These are phyloP conservation scores for Alloteropsis semialata DNA, from an alignment of 176 grass and related monocot species.

Conservation along the genomic window DNA sequence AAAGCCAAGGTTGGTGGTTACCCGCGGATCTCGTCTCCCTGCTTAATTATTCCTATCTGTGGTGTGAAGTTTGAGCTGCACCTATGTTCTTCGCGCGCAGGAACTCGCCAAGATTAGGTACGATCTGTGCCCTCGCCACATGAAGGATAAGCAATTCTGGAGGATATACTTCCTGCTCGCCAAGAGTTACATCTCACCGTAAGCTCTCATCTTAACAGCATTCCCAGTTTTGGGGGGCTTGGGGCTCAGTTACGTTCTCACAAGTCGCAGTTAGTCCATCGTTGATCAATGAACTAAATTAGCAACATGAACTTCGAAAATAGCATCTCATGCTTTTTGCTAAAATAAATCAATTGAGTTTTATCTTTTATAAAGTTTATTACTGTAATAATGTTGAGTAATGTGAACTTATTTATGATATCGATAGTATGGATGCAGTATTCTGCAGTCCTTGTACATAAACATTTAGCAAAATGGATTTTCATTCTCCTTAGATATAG, in stretches of 20 bases:
- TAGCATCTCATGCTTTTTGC: not conserved
- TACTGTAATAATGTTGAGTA: not conserved
- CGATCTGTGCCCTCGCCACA: conserved; percentile 72
- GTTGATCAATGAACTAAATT: not conserved
- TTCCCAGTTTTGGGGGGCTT: not conserved
- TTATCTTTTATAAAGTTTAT: not conserved
- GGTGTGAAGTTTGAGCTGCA: not conserved
- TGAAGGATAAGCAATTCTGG: conserved; percentile 96
- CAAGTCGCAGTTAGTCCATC: not conserved
- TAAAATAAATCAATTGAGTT: not conserved
- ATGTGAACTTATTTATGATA: not conserved
- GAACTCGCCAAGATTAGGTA: conserved; percentile 87
- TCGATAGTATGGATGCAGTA: not conserved
- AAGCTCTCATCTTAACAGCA: conserved; percentile 27
- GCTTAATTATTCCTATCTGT: not conserved
- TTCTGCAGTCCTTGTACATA: not conserved
- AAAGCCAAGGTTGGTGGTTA: conserved; percentile 42
- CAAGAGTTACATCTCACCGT: conserved; percentile 70
- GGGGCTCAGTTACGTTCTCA: not conserved
- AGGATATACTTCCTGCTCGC: conserved; percentile 78
- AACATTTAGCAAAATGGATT: not conserved
- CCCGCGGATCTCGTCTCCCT: not conserved
- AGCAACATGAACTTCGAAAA: not conserved
- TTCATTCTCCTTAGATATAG: not conserved
- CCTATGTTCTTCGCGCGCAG: conserved; percentile 27